These are phyloP conservation scores for Pilobolus umbonatus DNA, from an alignment of 192 early-diverging fungal species.

Conservation along the genomic window DNA sequence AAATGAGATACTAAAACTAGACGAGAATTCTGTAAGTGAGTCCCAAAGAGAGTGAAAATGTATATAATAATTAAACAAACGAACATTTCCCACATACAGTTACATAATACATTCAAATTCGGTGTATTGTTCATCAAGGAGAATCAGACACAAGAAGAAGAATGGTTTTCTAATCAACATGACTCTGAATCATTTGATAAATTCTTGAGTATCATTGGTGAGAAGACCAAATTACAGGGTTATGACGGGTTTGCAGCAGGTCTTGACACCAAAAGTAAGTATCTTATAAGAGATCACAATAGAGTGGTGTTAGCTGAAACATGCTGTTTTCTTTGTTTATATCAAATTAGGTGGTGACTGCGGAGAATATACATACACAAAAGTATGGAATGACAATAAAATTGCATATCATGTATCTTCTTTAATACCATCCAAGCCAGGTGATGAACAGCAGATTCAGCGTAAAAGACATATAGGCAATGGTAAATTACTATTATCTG, in stretches of 20 bases:
- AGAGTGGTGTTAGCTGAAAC: background rate
- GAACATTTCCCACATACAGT: constrained; percentile 18
- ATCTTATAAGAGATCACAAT: background rate
- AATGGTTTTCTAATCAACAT: constrained; percentile 69
- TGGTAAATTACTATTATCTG: constrained; percentile 21
- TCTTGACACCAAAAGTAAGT: constrained; percentile 62
- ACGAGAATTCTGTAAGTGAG: constrained; percentile 67
- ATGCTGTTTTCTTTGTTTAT: background rate
- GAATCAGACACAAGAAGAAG: constrained; percentile 71
- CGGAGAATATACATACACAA: constrained; percentile 64
- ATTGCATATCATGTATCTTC: constrained; percentile 79
- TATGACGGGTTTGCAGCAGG: constrained; percentile 76
- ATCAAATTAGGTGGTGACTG: constrained; percentile 51
- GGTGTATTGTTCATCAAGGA: constrained; percentile 66
- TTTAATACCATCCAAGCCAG: constrained; percentile 60
- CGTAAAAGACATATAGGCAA: constrained; percentile 61
- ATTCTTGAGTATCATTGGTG: constrained; percentile 68
- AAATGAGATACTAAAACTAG: constrained; percentile 62
- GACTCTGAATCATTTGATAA: constrained; percentile 51
- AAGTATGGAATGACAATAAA: constrained; percentile 69
- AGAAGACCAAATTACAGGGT: constrained; percentile 64
- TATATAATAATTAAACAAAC: background rate
- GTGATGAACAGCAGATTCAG: constrained; percentile 67
- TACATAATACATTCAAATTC: constrained; percentile 64
- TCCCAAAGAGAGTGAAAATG: background rate